Evolutionary conservation across 2,329 filamentous ascomycete species (phyloP).

Genomic region (Hypoxylon sp.): DNA sequence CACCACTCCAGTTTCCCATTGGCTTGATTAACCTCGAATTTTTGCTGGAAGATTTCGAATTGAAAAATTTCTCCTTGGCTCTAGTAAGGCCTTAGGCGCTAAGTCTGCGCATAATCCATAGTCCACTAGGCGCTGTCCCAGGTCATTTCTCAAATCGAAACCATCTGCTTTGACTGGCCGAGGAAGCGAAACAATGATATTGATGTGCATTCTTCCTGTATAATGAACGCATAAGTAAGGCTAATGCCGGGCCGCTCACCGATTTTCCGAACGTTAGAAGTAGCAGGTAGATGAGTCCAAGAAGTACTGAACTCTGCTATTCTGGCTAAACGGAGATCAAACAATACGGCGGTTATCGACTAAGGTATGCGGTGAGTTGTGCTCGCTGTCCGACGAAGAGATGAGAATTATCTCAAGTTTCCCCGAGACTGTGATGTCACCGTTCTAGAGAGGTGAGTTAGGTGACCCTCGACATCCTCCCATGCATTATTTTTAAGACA

Average conservation of each 20-base stretch:
- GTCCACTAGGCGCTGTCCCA: conserved; percentile 21
- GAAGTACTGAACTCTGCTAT: conserved; percentile 47
- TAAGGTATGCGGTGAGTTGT: conserved; percentile 28
- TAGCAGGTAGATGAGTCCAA: conserved; percentile 46
- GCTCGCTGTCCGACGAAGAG: conserved; percentile 29
- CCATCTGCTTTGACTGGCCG: conserved; percentile 36
- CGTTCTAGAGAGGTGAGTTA: conserved; percentile 27
- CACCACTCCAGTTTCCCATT: conserved; percentile 20
- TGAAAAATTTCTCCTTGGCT: conserved; percentile 14
- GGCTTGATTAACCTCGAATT: conserved; percentile 31
- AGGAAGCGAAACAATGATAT: conserved; percentile 40
- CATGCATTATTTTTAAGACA: conserved; percentile 40
- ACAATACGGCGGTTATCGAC: conserved; percentile 45
- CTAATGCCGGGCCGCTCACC: conserved; percentile 57
- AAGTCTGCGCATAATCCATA: conserved; percentile 31
- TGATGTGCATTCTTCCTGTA: conserved; percentile 46
- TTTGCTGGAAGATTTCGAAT: conserved; percentile 21
- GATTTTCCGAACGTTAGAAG: conserved; percentile 55
- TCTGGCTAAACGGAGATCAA: conserved; percentile 62
- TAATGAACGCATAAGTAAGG: conserved; percentile 44
- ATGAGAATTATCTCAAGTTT: conserved; percentile 27
- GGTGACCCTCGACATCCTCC: conserved; percentile 34
- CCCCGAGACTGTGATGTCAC: conserved; percentile 33
- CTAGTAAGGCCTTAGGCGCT: conserved; percentile 22
- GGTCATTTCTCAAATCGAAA: conserved; percentile 30